phyloP scores from a whole-genome alignment of 805 yeast species.

The Saitoella complicata region DNA sequence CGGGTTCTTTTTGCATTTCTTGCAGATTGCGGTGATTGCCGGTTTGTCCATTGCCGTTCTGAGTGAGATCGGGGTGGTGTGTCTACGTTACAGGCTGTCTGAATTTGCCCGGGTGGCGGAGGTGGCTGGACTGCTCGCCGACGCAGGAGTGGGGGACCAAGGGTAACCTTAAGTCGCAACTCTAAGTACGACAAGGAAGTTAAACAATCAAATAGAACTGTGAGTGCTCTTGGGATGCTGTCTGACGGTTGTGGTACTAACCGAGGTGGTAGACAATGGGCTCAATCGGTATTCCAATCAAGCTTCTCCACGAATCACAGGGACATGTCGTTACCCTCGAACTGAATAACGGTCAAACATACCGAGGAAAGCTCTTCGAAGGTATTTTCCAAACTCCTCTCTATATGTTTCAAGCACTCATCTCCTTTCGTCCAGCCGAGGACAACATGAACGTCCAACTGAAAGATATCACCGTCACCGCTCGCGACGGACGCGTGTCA shows the following conservation, averaged over 20 bases:
- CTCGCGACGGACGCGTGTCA: slow-evolving; percentile 55
- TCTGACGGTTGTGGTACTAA: not conserved
- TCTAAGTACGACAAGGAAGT: not conserved
- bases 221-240: not conserved
- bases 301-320: slow-evolving; percentile 32
- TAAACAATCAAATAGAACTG: not conserved
- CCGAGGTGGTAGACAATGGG: slow-evolving; percentile 27
- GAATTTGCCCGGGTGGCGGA: no score
- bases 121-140: not conserved
- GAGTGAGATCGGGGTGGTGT: no score
- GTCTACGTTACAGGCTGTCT: no score
- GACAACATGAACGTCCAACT: slow-evolving; percentile 90
- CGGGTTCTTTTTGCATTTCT: no score
- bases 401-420: not conserved
- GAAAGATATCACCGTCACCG: slow-evolving; percentile 64
- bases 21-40: no score
- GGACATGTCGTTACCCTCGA: slow-evolving; percentile 80
- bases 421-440: slow-evolving; percentile 27
- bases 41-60: no score
- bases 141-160: not conserved
- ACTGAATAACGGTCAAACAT: slow-evolving; percentile 68
- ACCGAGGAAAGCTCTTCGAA: slow-evolving; percentile 72
- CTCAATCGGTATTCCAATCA: slow-evolving; percentile 62
- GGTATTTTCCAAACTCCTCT: slow-evolving; percentile 22
- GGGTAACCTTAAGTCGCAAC: not conserved